A percentile compares a stretch with the other conserved stretches of the same genome.
These are phyloP conservation scores for Chytriomyces confervae DNA, from an alignment of 192 early-diverging fungal genomes.

Conservation along the genomic window DNA sequence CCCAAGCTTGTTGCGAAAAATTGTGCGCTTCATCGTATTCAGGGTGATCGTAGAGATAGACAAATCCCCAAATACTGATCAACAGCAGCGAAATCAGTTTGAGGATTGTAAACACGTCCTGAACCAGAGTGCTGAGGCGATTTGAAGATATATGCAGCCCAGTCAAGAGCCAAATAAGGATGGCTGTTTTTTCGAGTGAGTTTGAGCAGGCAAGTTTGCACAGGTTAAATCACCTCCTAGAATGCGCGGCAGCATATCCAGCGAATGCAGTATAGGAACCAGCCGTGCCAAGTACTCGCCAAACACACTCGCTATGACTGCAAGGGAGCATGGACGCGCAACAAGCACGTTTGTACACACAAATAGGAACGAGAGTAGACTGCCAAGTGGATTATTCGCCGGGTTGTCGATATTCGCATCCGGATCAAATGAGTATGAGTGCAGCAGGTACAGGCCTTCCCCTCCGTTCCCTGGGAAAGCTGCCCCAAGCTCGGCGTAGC, in stretches of 20 bases:
- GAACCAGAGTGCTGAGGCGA: constrained; percentile 43
- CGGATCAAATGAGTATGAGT: constrained; percentile 53
- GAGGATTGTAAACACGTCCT: constrained; percentile 51
- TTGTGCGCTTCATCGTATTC: constrained; percentile 49
- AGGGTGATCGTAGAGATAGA: constrained; percentile 23
- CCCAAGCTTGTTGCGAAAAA: constrained; percentile 66
- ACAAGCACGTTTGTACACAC: constrained; percentile 75
- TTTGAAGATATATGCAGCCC: constrained; percentile 48
- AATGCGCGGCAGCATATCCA: neutral
- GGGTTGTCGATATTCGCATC: constrained; percentile 1
- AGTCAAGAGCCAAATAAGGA: constrained; percentile 51
- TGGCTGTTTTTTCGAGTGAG: constrained; percentile 40
- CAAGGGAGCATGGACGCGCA: constrained; percentile 64
- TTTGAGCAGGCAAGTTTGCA: constrained; percentile 33
- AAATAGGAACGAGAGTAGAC: constrained; percentile 75
- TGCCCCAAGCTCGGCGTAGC: constrained; percentile 90
- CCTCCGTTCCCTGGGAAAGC: constrained; percentile 87
- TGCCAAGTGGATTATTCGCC: constrained; percentile 48
- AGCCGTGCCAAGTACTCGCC: constrained; percentile 80
- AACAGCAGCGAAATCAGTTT: constrained; percentile 48
- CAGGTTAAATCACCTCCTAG: neutral
- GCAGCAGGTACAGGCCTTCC: constrained; percentile 83
- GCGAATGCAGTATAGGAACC: constrained; percentile 20
- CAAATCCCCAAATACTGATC: constrained; percentile 49
- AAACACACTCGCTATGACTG: constrained; percentile 77